phyloP scores from a whole-genome alignment of 306 rosid species.

The Bauhinia variegata region DNA sequence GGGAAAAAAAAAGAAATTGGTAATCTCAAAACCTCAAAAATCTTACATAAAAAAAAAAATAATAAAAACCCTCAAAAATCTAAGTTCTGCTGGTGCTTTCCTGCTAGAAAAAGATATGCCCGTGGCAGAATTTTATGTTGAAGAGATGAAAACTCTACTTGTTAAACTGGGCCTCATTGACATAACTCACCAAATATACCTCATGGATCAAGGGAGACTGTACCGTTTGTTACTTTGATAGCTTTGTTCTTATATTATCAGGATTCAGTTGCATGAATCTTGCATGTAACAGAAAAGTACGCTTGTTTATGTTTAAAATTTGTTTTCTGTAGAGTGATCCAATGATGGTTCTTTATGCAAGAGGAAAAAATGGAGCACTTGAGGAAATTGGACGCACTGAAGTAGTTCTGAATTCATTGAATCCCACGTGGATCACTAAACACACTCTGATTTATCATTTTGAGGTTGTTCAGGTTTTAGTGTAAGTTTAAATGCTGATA shows the following conservation, averaged over 20 bases:
- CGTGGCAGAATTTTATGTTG: background rate
- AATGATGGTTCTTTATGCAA: conserved; percentile 73
- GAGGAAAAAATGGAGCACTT: conserved; percentile 80
- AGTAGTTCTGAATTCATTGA: conserved; percentile 78
- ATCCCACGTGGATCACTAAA: conserved; percentile 85
- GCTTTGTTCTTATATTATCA: conserved; percentile 16
- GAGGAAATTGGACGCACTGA: conserved; percentile 91
- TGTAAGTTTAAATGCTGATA: conserved; percentile 70
- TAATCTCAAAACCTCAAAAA: background rate
- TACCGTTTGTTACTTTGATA: background rate
- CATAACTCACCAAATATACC: background rate
- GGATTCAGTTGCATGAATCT: conserved; percentile 32
- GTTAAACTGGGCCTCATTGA: background rate
- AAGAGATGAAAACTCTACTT: background rate
- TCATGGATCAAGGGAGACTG: background rate
- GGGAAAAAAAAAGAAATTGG: background rate
- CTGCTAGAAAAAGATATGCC: conserved; percentile 1
- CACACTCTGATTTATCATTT: conserved; percentile 75
- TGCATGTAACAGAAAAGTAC: conserved; percentile 29
- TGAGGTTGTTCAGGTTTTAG: conserved; percentile 84
- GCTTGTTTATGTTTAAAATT: conserved; percentile 15
- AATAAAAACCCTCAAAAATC: background rate
- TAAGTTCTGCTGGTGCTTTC: background rate
- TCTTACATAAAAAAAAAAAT: too few relatives aligned
- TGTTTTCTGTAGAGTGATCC: conserved; percentile 83